Base-by-base conservation (phyloP, 352 stramenopile genomes). In the Elongisporangium senticosum region DNA sequence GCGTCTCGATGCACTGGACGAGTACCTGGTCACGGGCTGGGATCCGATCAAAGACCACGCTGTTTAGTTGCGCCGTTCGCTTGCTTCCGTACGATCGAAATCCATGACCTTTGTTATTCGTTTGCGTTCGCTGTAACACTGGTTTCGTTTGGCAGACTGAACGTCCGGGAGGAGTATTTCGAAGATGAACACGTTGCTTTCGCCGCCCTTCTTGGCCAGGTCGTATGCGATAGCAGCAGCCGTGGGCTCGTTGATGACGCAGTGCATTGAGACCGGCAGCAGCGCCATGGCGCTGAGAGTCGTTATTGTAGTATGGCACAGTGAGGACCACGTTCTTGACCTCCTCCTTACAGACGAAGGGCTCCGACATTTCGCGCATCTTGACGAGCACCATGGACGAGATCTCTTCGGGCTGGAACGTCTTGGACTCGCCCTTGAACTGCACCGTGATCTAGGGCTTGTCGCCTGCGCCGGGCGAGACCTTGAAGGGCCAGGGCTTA, bases 231-330 rank as follows among this genome's bases (percentile, higher is more conserved):
- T 98, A 59, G 96, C 91, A 19, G 92, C 92, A 26, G 92, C 92
- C 6, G 92, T 98, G 20, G 92, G 92, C 71, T 98, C 93, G 69
- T 97, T 98, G 69, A 98, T 98, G 61, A 98, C 90, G 87, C 55
- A 96, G 56, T 8, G 97, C 89, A 54, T 95, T 96, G 7, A 97
- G 64, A 14, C 90, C 89, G 15, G 89, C 66, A 62, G 97, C 97
- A 37, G 69, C 62, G 10, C 85, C 86, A 22, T 97, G 85, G 53
- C 91, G 79, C 68, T 98, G 90, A 55, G 74, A 87, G 64, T 97
- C 86, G 66, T 98, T 97, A 66, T 98, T 98, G 64, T 97, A 96
- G 14, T 90, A 91, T 20, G 91, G 91, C 23, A 98, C 91, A 14
- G 90, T 97, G 37, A 97, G 83, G 15, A 97, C 90, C 21, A 74